Evolutionary conservation across 345 rosid genomes (phyloP).

Genomic region (Eucalyptus albens): DNA sequence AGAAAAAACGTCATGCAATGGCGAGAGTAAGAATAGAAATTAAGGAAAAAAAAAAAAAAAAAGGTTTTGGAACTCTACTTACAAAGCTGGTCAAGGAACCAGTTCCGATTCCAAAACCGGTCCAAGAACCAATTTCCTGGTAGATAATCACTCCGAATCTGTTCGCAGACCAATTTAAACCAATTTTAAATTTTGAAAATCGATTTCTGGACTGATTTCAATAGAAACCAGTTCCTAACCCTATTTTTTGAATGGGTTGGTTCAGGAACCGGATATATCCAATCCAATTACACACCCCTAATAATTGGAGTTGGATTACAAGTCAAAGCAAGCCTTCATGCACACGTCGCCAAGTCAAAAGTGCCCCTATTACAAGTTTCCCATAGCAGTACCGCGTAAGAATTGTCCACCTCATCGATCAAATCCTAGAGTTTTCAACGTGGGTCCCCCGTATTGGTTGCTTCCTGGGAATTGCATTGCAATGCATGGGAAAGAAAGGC

Average conservation of each 20-base stretch:
- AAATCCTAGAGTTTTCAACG: neutral
- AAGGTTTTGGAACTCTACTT: too few relatives aligned
- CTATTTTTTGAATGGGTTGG: too few relatives aligned
- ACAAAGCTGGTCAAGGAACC: too few relatives aligned
- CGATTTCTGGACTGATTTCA: fast-evolving
- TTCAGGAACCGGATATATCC: fast-evolving
- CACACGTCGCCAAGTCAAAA: neutral
- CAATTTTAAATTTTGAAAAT: too few relatives aligned
- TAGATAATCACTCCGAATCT: too few relatives aligned
- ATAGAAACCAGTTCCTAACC: fast-evolving
- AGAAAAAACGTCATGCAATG: too few relatives aligned
- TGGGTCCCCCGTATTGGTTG: neutral
- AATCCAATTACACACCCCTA: too few relatives aligned
- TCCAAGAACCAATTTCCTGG: fast-evolving
- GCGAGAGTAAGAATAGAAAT: too few relatives aligned
- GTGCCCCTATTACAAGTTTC: neutral
- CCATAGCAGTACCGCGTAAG: neutral
- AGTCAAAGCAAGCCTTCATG: neutral
- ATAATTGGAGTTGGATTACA: neutral
- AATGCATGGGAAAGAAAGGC: neutral
- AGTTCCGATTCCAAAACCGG: too few relatives aligned
- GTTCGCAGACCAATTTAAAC: too few relatives aligned
- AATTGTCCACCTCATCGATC: neutral
- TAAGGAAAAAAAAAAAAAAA: too few relatives aligned
- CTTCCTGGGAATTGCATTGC: neutral